These are phyloP conservation scores for Leccinum angustisporum DNA, from an alignment of 1,284 basidiomycete species.

Conservation along the genomic window DNA sequence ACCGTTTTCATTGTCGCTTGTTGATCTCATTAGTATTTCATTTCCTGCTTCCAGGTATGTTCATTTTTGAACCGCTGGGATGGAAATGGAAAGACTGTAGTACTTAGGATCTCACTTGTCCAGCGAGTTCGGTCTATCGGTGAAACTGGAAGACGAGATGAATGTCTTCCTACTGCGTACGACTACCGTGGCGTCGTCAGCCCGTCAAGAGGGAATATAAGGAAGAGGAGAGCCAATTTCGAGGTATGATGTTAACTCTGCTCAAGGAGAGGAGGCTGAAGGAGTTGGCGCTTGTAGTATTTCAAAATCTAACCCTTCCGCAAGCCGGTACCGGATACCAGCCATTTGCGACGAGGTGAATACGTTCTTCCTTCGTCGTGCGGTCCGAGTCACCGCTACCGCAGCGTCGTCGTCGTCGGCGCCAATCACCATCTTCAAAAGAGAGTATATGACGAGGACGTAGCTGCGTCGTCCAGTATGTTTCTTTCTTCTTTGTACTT, in stretches of 20 bases:
- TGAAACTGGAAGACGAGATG: background rate
- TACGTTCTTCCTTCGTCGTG: background rate
- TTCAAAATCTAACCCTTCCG: background rate
- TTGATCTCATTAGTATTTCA: background rate
- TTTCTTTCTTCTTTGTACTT: constrained; percentile 21
- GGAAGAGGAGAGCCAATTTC: background rate
- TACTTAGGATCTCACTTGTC: background rate
- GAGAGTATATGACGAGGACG: background rate
- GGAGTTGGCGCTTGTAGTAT: background rate
- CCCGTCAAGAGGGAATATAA: background rate
- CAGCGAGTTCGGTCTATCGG: background rate
- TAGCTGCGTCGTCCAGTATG: constrained; percentile 7
- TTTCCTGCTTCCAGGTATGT: background rate
- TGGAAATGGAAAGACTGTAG: background rate
- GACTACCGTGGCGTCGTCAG: too few relatives aligned
- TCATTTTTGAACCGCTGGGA: background rate
- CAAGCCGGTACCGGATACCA: background rate
- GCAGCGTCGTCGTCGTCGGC: background rate
- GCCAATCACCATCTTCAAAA: background rate
- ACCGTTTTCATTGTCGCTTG: too few relatives aligned
- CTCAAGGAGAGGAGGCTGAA: background rate
- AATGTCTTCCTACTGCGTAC: background rate
- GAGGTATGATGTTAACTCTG: background rate
- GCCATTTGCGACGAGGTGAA: background rate
- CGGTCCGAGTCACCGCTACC: background rate